A percentile compares a stretch with the other conserved stretches of the same genome.
These are phyloP conservation scores for Pharus latifolius DNA, from an alignment of 176 grass and related monocot species.

Conservation along the genomic window DNA sequence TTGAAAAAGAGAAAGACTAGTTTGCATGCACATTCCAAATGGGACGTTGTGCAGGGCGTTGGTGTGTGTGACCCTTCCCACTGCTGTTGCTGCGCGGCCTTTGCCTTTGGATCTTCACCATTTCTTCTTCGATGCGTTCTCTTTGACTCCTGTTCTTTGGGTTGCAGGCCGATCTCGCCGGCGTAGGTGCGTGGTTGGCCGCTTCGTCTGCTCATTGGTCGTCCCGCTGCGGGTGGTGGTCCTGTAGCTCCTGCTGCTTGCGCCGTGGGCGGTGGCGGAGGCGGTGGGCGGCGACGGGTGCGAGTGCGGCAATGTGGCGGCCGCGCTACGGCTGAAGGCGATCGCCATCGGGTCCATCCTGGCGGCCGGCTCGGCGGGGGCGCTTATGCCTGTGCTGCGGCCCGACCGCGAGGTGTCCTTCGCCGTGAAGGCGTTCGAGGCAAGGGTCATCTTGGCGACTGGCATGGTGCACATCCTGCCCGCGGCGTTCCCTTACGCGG, in stretches of 20 bases:
- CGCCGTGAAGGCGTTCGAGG: slow-evolving; percentile 79
- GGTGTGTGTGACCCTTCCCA: no score
- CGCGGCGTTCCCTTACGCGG: slow-evolving; percentile 63
- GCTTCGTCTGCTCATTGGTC: not conserved
- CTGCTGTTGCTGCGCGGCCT: no score
- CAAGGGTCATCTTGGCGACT: slow-evolving; percentile 80
- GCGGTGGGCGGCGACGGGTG: not conserved
- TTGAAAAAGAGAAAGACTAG: no score
- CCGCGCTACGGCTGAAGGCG: slow-evolving; percentile 52
- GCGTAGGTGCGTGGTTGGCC: no score
- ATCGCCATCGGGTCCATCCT: slow-evolving; percentile 56
- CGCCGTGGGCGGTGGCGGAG: not conserved
- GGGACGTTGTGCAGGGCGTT: no score
- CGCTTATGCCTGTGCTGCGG: slow-evolving; percentile 54
- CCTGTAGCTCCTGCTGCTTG: not conserved
- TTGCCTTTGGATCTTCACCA: no score
- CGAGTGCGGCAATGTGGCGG: not conserved
- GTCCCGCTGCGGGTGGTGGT: not conserved
- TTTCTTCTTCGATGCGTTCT: no score
- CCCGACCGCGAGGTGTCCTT: slow-evolving; percentile 61
- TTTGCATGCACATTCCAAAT: no score
- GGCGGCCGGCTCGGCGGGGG: slow-evolving; percentile 31
- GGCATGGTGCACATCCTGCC: slow-evolving; percentile 85
- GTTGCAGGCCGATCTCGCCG: no score
- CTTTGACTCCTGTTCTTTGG: no score